Conservation (phyloP, 495 filamentous ascomycete species). For the Bombardia bombarda region DNA sequence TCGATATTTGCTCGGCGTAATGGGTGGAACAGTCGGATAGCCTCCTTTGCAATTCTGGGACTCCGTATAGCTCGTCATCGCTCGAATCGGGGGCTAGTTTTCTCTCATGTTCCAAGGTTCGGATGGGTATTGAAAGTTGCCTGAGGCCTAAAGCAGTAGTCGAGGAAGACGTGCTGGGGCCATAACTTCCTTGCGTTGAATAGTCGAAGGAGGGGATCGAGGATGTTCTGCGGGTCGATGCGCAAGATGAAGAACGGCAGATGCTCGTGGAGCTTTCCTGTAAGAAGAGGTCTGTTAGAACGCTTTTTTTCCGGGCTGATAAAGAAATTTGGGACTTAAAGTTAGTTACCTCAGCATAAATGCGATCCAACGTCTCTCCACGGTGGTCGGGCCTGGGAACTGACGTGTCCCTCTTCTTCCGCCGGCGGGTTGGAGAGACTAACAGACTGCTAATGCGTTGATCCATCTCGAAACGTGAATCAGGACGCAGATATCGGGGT, state of each 20-base stretch:
- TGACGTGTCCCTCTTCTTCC: conserved; percentile 1
- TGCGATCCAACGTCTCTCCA: background rate
- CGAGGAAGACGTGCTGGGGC: background rate
- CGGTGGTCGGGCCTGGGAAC: background rate
- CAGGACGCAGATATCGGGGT: conserved; percentile 39
- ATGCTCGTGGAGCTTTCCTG: too few species aligned
- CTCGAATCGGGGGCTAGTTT: background rate
- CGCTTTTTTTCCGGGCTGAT: too few species aligned
- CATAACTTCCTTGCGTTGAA: too few species aligned
- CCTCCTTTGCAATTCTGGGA: conserved; percentile 13
- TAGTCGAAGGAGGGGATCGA: too few species aligned
- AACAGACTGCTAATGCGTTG: conserved; percentile 27
- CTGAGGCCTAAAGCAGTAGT: background rate
- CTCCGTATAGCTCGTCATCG: background rate
- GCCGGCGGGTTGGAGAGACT: conserved; percentile 10
- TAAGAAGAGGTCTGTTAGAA: too few species aligned
- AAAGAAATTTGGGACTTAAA: too few species aligned
- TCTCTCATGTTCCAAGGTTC: conserved; percentile 1
- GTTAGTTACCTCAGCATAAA: background rate
- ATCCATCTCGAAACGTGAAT: conserved; percentile 33
- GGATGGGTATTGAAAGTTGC: conserved; percentile 4
- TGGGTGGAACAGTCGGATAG: conserved; percentile 20
- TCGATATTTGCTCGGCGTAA: conserved; percentile 18
- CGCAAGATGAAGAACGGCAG: too few species aligned
- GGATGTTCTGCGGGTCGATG: too few species aligned